phyloP scores from a whole-genome alignment of 108 stramenopile genomes.

The Parietichytrium sp. region DNA sequence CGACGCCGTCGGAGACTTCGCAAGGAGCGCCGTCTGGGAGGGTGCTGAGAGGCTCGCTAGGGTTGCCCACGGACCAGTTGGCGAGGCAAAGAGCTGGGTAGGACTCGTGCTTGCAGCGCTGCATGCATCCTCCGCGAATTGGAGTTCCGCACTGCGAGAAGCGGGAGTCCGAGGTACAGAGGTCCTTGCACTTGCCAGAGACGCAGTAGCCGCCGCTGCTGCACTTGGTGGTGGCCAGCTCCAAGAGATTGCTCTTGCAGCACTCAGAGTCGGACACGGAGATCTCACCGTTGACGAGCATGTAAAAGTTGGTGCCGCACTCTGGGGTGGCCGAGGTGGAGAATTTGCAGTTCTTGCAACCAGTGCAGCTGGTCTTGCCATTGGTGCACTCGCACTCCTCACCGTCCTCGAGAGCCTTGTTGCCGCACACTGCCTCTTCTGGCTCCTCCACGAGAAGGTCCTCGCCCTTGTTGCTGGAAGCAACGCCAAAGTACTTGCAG shows the following conservation, averaged over 20 bases:
- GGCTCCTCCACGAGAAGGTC: too few species aligned
- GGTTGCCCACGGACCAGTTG: too few species aligned
- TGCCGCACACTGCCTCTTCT: background rate
- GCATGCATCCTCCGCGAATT: too few species aligned
- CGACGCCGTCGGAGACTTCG: background rate
- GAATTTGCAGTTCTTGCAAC: background rate
- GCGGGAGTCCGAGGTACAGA: background rate
- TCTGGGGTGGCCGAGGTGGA: background rate
- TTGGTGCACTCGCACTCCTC: conserved; percentile 37
- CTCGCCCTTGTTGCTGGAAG: background rate
- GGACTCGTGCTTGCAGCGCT: too few species aligned
- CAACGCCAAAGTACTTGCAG: background rate
- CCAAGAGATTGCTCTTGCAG: background rate
- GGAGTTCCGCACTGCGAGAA: too few species aligned
- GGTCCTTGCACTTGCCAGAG: background rate
- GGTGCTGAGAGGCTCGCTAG: too few species aligned
- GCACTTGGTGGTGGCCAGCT: background rate
- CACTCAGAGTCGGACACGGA: background rate
- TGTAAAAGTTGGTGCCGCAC: conserved; percentile 24
- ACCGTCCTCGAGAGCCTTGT: background rate
- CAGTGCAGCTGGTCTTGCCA: background rate
- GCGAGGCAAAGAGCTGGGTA: too few species aligned
- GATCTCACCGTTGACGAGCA: background rate
- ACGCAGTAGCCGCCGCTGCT: background rate
- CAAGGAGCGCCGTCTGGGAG: too few species aligned